These are phyloP conservation scores for Silene latifolia DNA, from an alignment of 148 eudicot genomes.

Conservation along the genomic window DNA sequence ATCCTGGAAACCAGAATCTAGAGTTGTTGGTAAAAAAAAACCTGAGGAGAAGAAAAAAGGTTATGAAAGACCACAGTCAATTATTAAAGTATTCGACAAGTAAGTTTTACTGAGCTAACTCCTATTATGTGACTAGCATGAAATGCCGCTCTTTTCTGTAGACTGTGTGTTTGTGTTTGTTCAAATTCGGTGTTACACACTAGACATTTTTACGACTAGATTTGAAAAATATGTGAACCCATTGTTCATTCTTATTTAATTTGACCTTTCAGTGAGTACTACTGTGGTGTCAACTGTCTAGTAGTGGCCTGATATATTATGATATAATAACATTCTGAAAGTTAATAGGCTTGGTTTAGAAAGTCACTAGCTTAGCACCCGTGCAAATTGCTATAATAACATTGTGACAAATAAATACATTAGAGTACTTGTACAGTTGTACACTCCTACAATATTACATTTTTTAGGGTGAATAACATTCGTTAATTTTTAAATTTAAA, in stretches of 20 bases:
- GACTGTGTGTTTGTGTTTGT: background rate
- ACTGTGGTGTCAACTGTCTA: background rate
- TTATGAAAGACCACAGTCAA: slow-evolving; percentile 71
- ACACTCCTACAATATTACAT: no score
- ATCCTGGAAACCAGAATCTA: slow-evolving; percentile 84
- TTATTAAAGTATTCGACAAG: slow-evolving; percentile 44
- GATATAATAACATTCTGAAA: no score
- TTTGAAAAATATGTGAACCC: background rate
- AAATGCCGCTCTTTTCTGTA: background rate
- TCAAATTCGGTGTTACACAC: background rate
- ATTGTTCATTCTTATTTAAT: background rate
- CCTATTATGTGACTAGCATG: background rate
- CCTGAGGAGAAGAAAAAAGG: slow-evolving; percentile 48
- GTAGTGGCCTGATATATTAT: background rate
- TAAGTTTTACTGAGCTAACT: slow-evolving; percentile 34
- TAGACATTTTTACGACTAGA: background rate
- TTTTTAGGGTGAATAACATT: no score
- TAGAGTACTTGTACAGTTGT: no score
- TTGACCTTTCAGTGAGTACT: background rate
- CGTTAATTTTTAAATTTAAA: no score
- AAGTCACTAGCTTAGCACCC: no score
- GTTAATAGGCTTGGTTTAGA: no score
- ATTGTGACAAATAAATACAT: no score
- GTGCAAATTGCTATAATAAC: no score
- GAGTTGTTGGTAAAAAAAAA: slow-evolving; percentile 42